Evolutionary conservation across 768 basidiomycete species (phyloP), one percentile per base, ranked within the genome.

Genomic region (Rhodotorula babjevae): DNA sequence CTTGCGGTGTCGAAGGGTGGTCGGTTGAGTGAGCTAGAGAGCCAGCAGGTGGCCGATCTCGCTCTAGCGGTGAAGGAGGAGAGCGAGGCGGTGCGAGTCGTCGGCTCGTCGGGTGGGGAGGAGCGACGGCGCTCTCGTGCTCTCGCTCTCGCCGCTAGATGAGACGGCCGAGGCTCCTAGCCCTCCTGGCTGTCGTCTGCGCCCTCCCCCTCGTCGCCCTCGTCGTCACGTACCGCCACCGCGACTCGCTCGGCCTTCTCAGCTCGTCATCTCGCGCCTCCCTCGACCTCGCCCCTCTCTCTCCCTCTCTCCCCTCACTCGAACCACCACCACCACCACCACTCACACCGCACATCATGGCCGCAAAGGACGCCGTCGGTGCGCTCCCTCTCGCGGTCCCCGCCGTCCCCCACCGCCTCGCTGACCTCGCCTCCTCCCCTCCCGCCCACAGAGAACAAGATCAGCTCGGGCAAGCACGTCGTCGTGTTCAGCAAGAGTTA

Each of bases 401-500:
- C 25, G 23, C 25, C 27, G 25, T 25, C 50, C 50, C 50, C 11
- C 50, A 27, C 25, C 25, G 9, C 11, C 50, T 25, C 50, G 23
- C 50, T 11, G 4, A 50, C 49, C 49, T 25, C 21, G 14, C 19
- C 9, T 25, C 27, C 6, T 27, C 23, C 3, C 50, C 10, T 9
- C 23, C 50, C 23, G 12, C 44, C 65, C 40, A 61, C 70, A 36
- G 65, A 74, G 16, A 3, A 31, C 15, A 59, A 58, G 42, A 70
- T 74, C 58, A 23, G 27, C 3, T 12, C 27, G 16, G 42, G 36
- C 36, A 60, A 59, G 16, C 50, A 57, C 61, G 47, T 63, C 46
- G 73, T 67, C 46, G 73, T 74, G 57, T 74, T 70, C 68, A 61
- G 58, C 8, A 74, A 74, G 66, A 42, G 40, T 29, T 63, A 68